Base-by-base conservation (phyloP, 2,329 filamentous ascomycete genomes). In the Penicillium sp. region DNA sequence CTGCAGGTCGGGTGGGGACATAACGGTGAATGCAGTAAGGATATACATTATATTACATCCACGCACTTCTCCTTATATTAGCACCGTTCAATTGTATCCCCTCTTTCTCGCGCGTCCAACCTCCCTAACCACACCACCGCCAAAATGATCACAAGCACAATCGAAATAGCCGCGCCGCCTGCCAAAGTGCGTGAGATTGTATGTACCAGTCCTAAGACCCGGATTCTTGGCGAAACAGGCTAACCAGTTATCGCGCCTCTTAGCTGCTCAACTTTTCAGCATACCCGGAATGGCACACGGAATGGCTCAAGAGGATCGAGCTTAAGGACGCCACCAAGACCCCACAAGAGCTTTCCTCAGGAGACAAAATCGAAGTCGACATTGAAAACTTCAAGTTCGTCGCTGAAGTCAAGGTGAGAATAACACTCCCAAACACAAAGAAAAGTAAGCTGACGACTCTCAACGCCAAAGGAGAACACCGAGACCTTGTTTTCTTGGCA, bases 111-210 rank as follows among this genome's bases (percentile, higher is more conserved):
- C 15, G 21, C 21, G 21, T 49, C 21, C 29, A 13, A 44, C n/a
- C 23, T 27, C 41, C 31, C 19, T 40, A 46, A 16, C 19, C 51
- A 53, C 15, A 31, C 27, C 29, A 47, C 25, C 27, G 9, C 36
- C 52, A 60, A 34, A 23, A 66, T 68, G 68, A 62, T 66, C 39
- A 61, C 66, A 51, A 66, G 61, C 50, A 57, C 60, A 5, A 66
- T 68, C 7, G 63, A 69, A 34, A 68, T 67, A 21, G 62, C 60
- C 19, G 66, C 63, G 4, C 58, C 65, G 5, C 66, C 66, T 15
- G 46, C 64, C 3, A 68, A 64, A 50, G 67, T 68, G 59, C 67
- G 66, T n/a, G 65, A 68, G 34, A 56, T 67, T 31, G 67, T 69
- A 65, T 23, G 62, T 65, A 33, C 21, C 23, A 10, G 13, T 23